These are phyloP conservation scores for Cercospora zeae-maydis DNA, from an alignment of 2,329 filamentous ascomycete genomes.

Conservation along the genomic window DNA sequence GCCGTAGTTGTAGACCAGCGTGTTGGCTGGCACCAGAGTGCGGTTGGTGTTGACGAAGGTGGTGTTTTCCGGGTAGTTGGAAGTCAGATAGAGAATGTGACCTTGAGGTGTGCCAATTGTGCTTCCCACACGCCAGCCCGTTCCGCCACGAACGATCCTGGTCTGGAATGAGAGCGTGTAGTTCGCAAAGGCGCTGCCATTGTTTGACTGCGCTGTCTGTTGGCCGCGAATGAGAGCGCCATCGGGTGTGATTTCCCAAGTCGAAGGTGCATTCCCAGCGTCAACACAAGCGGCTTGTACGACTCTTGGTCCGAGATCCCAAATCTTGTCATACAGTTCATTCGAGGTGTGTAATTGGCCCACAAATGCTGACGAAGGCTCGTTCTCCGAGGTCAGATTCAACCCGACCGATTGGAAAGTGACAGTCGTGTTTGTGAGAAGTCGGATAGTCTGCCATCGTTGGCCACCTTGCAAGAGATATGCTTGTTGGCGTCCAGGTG, in stretches of 20 bases:
- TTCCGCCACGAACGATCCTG: conserved; percentile 40
- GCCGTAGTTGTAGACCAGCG: conserved; percentile 37
- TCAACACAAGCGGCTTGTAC: conserved; percentile 40
- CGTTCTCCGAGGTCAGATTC: conserved; percentile 30
- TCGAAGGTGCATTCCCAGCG: conserved; percentile 38
- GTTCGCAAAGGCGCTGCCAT: conserved; percentile 30
- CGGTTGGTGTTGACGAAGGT: conserved; percentile 38
- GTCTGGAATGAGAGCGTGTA: conserved; percentile 41
- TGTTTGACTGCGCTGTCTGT: conserved; percentile 31
- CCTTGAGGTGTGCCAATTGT: conserved; percentile 17
- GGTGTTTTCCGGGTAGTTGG: conserved; percentile 25
- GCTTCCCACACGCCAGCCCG: conserved; percentile 39
- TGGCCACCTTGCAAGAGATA: conserved; percentile 43
- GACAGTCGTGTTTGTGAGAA: conserved; percentile 38
- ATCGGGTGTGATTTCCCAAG: conserved; percentile 36
- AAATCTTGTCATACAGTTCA: conserved; percentile 36
- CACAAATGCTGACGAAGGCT: conserved; percentile 28
- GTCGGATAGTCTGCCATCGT: conserved; percentile 40
- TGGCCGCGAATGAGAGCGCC: conserved; percentile 39
- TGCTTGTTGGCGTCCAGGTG: conserved; percentile 30
- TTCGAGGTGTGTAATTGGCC: conserved; percentile 36
- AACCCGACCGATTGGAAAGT: conserved; percentile 37
- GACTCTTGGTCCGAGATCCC: conserved; percentile 39
- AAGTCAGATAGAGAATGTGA: conserved; percentile 29
- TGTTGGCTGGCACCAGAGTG: conserved; percentile 38